Conservation (phyloP, 495 filamentous ascomycete species). For the Thermochaetoides thermophila region DNA sequence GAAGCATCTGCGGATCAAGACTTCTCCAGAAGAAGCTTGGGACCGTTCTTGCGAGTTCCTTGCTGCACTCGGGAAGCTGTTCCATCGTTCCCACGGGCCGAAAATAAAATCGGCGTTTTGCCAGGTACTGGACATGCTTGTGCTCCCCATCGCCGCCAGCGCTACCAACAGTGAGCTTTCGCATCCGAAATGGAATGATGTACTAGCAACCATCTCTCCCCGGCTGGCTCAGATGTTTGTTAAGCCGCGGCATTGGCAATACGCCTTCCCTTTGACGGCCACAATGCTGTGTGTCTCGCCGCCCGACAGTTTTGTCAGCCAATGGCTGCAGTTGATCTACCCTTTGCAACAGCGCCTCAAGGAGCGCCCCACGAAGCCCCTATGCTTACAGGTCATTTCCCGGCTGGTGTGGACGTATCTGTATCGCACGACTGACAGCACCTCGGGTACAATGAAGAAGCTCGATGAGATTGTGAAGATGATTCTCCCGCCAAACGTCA, state of each 20-base stretch:
- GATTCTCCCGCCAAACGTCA: slow-evolving; percentile 56
- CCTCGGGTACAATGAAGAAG: slow-evolving; percentile 53
- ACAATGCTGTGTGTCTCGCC: slow-evolving; percentile 77
- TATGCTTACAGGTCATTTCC: slow-evolving; percentile 77
- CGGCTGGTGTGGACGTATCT: slow-evolving; percentile 94
- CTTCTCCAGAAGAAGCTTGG: slow-evolving; percentile 60
- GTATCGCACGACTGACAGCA: slow-evolving; percentile 59
- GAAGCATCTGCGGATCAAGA: slow-evolving; percentile 68
- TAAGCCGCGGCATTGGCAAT: slow-evolving; percentile 82
- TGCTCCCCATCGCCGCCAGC: slow-evolving; percentile 76
- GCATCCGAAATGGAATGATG: slow-evolving; percentile 70
- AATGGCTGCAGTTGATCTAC: slow-evolving; percentile 72
- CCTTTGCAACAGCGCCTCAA: slow-evolving; percentile 65
- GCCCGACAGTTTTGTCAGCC: slow-evolving; percentile 62
- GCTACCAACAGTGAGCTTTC: slow-evolving; percentile 57
- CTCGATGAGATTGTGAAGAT: slow-evolving; percentile 76
- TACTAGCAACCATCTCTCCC: slow-evolving; percentile 58
- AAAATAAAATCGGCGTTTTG: slow-evolving; percentile 89
- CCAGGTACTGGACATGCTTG: slow-evolving; percentile 68
- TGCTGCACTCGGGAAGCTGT: slow-evolving; percentile 61
- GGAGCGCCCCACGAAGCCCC: slow-evolving; percentile 63
- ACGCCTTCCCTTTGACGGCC: slow-evolving; percentile 73
- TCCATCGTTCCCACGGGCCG: slow-evolving; percentile 69
- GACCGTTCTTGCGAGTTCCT: slow-evolving; percentile 80
- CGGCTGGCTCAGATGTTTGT: slow-evolving; percentile 66